Evolutionary conservation across 2,329 filamentous ascomycete species (phyloP).

Genomic region (Xylariales sp.): DNA sequence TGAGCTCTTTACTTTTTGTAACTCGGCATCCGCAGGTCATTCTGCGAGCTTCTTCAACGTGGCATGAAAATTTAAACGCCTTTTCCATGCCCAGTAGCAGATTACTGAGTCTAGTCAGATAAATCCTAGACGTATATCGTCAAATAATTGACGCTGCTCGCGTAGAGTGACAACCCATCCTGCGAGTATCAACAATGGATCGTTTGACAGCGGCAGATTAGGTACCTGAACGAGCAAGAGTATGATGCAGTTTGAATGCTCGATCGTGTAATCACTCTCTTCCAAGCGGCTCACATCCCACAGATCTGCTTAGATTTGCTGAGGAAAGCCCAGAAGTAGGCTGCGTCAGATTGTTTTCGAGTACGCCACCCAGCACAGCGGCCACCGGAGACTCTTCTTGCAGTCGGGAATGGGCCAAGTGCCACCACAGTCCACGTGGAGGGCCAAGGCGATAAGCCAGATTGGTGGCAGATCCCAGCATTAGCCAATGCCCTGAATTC

Average conservation of each 20-base stretch:
- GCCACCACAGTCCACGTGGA: background rate
- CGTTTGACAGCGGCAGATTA: background rate
- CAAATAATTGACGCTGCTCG: background rate
- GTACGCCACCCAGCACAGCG: background rate
- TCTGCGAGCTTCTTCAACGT: background rate
- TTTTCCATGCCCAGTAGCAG: background rate
- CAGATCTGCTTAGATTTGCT: background rate
- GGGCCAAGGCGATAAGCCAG: background rate
- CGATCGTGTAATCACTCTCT: background rate
- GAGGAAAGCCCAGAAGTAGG: background rate
- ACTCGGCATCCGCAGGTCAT: background rate
- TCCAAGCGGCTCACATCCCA: background rate
- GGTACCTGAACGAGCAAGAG: background rate
- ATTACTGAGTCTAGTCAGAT: background rate
- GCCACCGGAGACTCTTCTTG: background rate
- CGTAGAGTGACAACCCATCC: background rate
- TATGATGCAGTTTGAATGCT: background rate
- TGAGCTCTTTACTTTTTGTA: background rate
- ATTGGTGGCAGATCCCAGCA: background rate
- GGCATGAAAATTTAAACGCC: background rate
- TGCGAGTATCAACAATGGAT: background rate
- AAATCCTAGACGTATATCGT: background rate
- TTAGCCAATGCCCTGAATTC: background rate
- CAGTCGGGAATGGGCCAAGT: slow-evolving; percentile 1
- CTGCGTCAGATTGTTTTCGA: background rate